Base-by-base conservation (phyloP, 1,284 basidiomycete species). In the Ustilago hordei region DNA sequence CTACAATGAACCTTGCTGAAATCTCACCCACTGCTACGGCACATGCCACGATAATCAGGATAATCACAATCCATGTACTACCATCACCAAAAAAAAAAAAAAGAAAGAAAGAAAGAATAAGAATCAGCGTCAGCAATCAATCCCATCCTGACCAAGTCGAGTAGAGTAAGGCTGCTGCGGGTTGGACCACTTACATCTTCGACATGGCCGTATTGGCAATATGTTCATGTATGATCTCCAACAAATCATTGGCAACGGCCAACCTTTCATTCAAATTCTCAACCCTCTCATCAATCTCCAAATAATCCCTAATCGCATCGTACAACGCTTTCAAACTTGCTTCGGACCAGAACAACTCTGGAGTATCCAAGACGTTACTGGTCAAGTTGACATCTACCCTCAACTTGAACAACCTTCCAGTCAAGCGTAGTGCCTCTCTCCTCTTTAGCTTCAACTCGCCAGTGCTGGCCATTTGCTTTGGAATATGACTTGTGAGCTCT, bases 291-390 rank as follows among this genome's bases (percentile, higher is more conserved):
- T 91, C 91, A 60, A 97, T 94, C 87, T 98, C 95, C 89, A 98
- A 93, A 84, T 98, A 98, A 80, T 95, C 95, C 71, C 95, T 88
- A 56, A 96, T 95, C 0, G 95, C 95, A 83, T 95, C 93, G 86
- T 98, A 98, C 38, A 98, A 87, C 55, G 92, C 92, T 83, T 93
- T 92, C 81, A 97, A 87, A 75, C 92, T 94, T 12, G 95, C 95
- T 85, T 97, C 95, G 61, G 91, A 92, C 95, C 95, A 98, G 87
- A 98, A 98, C 55, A 98, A 87, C 84, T 96, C 95, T 0, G 95
- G 95, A 4, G 95, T 93, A 84, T 98, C 76, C 34, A 98, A 89
- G n/a, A 98, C 94, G 81, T 96, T 96, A 35, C 92, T 93, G 8
- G 95, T 94, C 6, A 98, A 88, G 82, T 96, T 97, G 31, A 98